Base-by-base conservation (phyloP, 1,284 basidiomycete species). In the Papiliotrema flavescens region DNA sequence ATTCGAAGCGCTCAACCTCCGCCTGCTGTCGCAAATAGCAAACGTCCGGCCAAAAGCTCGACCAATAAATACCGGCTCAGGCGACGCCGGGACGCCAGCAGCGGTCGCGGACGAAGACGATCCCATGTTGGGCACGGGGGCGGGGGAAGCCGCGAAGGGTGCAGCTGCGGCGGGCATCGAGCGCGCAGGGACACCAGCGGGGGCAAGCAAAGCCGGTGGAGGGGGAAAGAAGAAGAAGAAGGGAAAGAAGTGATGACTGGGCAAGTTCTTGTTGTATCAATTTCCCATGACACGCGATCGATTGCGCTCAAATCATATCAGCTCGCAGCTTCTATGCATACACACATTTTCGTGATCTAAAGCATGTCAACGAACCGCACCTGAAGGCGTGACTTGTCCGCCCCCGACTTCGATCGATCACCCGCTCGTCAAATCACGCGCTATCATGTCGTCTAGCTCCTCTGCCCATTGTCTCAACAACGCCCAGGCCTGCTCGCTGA, bases 1-100 rank as follows among this genome's bases (percentile, higher is more conserved):
- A 62, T 95, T 97, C 77, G 93, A 97, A 76, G 81, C 86, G 4
- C 82, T 97, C 62, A 96, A 93, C 72, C 82, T 88, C 50, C 74
- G 73, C 41, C 65, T 77, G 9, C 60, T 77, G n/a, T 64, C 64
- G 9, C 61, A 66, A 56, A 70, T 73, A 50, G 60, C 70, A 45
- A 75, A 75, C 48, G 53, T 61, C n/a, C 49, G 56, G 39, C 64
- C 62, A 20, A 57, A 57, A 37, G 20, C 60, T 9, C 19, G 36
- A 17, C 42, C 35, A 15, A 43, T 45, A 24, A 46, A 48, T 11
- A 23, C 19, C 7, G 20, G n/a, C 2, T 24, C 44, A 11, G 36
- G 32, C 4, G 26, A 51, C n/a, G 37, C 51, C 14, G 53, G 53
- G 13, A 53, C 49, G 20, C 48, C 55, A 7, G 47, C 51, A 34